Percentiles rank a stretch among this genome's conserved stretches.
phyloP scores from a whole-genome alignment of 139 green algal species.

The Chlorella sp. region DNA sequence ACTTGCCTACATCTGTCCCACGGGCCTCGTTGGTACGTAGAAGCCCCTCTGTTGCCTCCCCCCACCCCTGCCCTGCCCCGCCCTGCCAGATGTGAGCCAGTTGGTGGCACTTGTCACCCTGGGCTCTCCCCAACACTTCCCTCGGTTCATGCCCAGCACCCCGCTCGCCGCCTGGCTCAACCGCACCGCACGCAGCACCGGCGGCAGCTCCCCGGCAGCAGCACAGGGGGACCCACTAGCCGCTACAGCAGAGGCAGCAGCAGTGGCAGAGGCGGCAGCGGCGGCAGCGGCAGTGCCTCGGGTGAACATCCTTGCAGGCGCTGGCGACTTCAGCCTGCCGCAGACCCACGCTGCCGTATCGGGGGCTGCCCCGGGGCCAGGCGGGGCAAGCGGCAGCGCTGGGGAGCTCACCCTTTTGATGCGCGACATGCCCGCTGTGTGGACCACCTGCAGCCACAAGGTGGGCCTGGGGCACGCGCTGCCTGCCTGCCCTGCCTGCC shows the following conservation, averaged over 20 bases:
- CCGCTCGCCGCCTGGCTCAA: not conserved
- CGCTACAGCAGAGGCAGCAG: too few relatives aligned
- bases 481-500: too few relatives aligned
- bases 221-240: too few relatives aligned
- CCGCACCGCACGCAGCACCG: not conserved
- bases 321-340: slow-evolving; percentile 17
- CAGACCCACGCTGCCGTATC: not conserved
- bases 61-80: not conserved
- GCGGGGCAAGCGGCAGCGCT: not conserved
- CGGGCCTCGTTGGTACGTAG: not conserved
- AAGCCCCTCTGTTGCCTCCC: not conserved
- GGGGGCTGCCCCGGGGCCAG: not conserved
- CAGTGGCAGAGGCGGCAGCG: not conserved
- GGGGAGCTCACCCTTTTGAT: slow-evolving; percentile 11
- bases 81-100: slow-evolving; percentile 13
- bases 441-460: slow-evolving; percentile 33
- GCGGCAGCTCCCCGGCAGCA: not conserved
- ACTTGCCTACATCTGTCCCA: too few relatives aligned
- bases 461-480: not conserved
- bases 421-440: slow-evolving; percentile 37
- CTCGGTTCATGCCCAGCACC: slow-evolving; percentile 11
- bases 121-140: slow-evolving; percentile 20
- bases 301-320: slow-evolving; percentile 6
- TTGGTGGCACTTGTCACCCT: slow-evolving; percentile 19
- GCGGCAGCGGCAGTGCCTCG: not conserved